Conservation (phyloP, 495 filamentous ascomycete species). For the Parathielavia appendiculata region DNA sequence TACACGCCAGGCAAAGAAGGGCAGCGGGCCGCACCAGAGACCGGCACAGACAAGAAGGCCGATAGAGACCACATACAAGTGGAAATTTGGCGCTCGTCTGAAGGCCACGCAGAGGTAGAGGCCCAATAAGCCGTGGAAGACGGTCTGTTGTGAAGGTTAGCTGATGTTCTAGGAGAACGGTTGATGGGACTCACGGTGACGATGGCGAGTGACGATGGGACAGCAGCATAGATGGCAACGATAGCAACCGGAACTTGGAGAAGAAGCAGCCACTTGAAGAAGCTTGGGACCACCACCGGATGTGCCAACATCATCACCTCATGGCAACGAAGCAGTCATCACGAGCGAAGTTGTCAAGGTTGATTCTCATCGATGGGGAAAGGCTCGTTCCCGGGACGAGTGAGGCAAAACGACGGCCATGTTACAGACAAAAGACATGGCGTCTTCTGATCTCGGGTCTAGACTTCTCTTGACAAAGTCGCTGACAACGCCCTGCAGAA, state of each 20-base stretch:
- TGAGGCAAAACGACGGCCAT: neutral
- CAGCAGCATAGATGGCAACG: conserved; percentile 25
- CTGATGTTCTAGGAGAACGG: neutral
- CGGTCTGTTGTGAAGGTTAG: conserved; percentile 9
- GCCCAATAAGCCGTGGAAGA: conserved; percentile 22
- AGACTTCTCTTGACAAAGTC: neutral
- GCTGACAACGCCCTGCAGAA: neutral
- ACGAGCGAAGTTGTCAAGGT: neutral
- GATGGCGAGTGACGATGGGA: conserved; percentile 23
- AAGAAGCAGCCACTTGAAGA: conserved; percentile 25
- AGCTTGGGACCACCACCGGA: conserved; percentile 8
- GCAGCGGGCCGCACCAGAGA: conserved; percentile 21
- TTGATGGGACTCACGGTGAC: conserved; percentile 20
- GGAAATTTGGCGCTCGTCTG: conserved; percentile 4
- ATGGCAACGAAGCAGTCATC: neutral
- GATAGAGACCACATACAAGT: conserved; percentile 9
- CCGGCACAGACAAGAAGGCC: conserved; percentile 17
- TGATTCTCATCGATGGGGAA: too few species aligned
- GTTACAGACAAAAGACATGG: neutral
- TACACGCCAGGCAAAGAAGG: conserved; percentile 21
- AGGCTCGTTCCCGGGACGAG: neutral
- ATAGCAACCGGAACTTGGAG: conserved; percentile 20
- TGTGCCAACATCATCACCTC: conserved; percentile 7
- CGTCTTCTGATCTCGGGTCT: neutral
- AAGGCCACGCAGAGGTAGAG: conserved; percentile 20